These are phyloP conservation scores for Rhodofomes roseus DNA, from an alignment of 1,284 basidiomycete genomes.

Conservation along the genomic window DNA sequence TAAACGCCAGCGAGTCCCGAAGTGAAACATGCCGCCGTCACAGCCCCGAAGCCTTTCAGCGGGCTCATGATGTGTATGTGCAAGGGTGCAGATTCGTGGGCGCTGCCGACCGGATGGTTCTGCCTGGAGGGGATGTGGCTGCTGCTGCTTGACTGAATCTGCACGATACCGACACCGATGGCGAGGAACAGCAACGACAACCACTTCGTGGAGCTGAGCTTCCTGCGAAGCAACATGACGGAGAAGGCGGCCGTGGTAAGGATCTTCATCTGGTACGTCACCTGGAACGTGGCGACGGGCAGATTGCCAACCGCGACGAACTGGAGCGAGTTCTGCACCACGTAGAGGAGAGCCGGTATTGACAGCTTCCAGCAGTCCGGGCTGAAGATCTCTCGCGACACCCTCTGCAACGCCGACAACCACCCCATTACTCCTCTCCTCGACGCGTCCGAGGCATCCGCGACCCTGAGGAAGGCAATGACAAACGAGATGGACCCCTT, in stretches of 20 bases:
- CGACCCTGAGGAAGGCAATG: constrained; percentile 48
- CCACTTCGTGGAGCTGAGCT: constrained; percentile 78
- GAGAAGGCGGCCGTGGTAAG: constrained; percentile 95
- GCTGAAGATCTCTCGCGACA: constrained; percentile 59
- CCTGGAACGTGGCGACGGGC: constrained; percentile 92
- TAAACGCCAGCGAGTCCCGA: constrained; percentile 98
- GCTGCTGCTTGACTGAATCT: constrained; percentile 65
- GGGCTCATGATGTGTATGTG: constrained; percentile 61
- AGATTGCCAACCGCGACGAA: constrained; percentile 92
- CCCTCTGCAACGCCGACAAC: constrained; percentile 37
- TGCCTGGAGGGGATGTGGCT: constrained; percentile 29
- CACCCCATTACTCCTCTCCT: constrained; percentile 23
- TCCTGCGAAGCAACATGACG: constrained; percentile 83
- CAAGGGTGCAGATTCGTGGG: constrained; percentile 33
- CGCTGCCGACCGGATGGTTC: constrained; percentile 24
- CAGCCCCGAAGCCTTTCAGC: constrained; percentile 83
- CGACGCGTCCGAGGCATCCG: constrained; percentile 34
- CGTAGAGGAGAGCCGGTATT: constrained; percentile 94
- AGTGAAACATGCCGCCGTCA: constrained; percentile 90
- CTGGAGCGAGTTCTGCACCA: constrained; percentile 95
- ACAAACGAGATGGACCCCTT: constrained; percentile 89
- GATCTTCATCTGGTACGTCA: constrained; percentile 97
- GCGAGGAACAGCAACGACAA: constrained; percentile 81
- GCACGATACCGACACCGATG: constrained; percentile 89
- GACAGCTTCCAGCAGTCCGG: constrained; percentile 95